Percentiles rank a stretch among this genome's conserved stretches.
These are phyloP conservation scores for Leccinum subrobustum DNA, from an alignment of 1,284 basidiomycete genomes.

Conservation along the genomic window DNA sequence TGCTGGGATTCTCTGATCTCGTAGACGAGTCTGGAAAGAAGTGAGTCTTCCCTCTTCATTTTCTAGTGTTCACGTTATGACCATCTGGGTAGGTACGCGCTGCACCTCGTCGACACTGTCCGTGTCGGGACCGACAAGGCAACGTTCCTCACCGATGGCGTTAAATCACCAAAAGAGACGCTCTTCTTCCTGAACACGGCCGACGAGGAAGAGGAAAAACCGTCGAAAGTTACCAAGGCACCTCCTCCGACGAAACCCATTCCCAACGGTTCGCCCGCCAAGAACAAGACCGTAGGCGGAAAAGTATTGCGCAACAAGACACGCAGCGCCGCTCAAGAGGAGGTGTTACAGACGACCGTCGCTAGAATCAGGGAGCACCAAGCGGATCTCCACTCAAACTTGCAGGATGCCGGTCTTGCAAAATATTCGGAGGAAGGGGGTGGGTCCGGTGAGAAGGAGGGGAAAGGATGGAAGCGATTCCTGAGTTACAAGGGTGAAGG, in stretches of 20 bases:
- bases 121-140: conserved; percentile 72
- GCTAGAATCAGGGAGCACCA: conserved; percentile 89
- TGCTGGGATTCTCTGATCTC: conserved; percentile 84
- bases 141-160: conserved; percentile 79
- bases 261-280: conserved; percentile 62
- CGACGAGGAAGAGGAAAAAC: conserved; percentile 52
- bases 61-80: conserved; percentile 7
- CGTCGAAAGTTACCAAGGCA: conserved; percentile 60
- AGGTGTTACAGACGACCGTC: conserved; percentile 66
- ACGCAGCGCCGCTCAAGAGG: conserved; percentile 76
- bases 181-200: conserved; percentile 78
- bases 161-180: conserved; percentile 81
- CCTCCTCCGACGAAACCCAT: conserved; percentile 49
- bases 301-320: conserved; percentile 86
- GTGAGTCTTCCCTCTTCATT: conserved; percentile 39
- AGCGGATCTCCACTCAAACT: conserved; percentile 73
- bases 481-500: conserved; percentile 96
- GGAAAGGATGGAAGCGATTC: conserved; percentile 93
- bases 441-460: conserved; percentile 73
- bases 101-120: conserved; percentile 91
- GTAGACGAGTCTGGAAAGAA: conserved; percentile 75
- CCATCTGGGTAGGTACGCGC: conserved; percentile 63
- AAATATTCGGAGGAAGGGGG: conserved; percentile 80
- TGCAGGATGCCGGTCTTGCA: conserved; percentile 83
- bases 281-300: conserved; percentile 74